Percentiles rank a stretch among this genome's conserved stretches.
These are phyloP conservation scores for Bisporella sp. DNA, from an alignment of 2,329 filamentous ascomycete species.

Conservation along the genomic window DNA sequence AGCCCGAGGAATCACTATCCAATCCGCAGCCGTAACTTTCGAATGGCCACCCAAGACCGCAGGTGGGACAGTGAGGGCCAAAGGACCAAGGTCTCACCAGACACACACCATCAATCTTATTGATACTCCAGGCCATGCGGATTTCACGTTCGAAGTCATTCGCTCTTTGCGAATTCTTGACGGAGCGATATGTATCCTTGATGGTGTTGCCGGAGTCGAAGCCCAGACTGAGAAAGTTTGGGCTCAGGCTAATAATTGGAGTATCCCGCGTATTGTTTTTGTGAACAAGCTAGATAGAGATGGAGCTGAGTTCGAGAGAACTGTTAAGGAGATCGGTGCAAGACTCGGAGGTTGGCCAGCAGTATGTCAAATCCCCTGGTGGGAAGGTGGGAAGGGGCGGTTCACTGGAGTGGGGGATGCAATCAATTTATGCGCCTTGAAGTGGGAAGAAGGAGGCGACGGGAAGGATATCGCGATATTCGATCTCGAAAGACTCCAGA, in stretches of 20 bases:
- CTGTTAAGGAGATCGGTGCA: constrained; percentile 77
- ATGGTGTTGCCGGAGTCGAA: constrained; percentile 89
- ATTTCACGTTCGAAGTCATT: constrained; percentile 95
- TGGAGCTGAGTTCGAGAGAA: constrained; percentile 74
- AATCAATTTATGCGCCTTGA: constrained; percentile 65
- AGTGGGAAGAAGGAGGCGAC: constrained; percentile 63
- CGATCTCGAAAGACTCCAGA: constrained; percentile 44
- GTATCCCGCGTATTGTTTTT: constrained; percentile 74
- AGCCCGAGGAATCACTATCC: constrained; percentile 91
- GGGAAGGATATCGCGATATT: constrained; percentile 54
- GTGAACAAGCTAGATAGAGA: constrained; percentile 83
- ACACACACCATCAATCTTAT: constrained; percentile 81
- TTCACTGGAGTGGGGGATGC: constrained; percentile 83
- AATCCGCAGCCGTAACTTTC: constrained; percentile 94
- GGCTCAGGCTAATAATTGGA: constrained; percentile 79
- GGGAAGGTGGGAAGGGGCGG: constrained; percentile 63
- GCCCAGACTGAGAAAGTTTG: constrained; percentile 97
- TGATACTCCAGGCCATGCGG: constrained; percentile 92
- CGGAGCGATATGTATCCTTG: constrained; percentile 86
- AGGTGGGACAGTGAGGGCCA: constrained; percentile 22
- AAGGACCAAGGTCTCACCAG: constrained; percentile 41
- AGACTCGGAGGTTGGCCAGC: constrained; percentile 79
- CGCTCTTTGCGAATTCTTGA: constrained; percentile 83
- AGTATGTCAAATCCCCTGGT: constrained; percentile 94
- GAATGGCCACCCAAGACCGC: constrained; percentile 65